Percentiles rank a stretch among this genome's conserved stretches.
Evolutionary conservation across 2,329 filamentous ascomycete genomes (phyloP).

Genomic region (Bipolaris victoriae): DNA sequence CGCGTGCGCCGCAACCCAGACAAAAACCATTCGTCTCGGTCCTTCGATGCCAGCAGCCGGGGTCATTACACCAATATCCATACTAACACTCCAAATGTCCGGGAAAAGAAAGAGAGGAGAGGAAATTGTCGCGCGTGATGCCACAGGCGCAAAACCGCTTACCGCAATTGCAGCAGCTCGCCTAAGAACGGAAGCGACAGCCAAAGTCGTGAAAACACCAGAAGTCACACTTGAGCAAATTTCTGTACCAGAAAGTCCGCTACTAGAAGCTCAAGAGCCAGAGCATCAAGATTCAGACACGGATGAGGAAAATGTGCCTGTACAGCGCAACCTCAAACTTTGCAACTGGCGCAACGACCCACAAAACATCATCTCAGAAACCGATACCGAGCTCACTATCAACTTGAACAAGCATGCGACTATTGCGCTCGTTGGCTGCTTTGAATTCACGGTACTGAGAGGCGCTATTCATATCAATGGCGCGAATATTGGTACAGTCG

Average conservation of each 20-base stretch:
- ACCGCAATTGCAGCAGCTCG: slow-evolving; percentile 46
- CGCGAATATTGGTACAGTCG: slow-evolving; percentile 61
- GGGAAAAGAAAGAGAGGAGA: slow-evolving; percentile 41
- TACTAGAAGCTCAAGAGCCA: slow-evolving; percentile 18
- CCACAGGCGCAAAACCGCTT: slow-evolving; percentile 29
- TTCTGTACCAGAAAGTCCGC: slow-evolving; percentile 23
- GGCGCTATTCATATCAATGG: slow-evolving; percentile 72
- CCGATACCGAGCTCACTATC: slow-evolving; percentile 33
- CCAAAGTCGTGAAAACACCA: slow-evolving; percentile 15
- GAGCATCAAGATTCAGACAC: slow-evolving; percentile 29
- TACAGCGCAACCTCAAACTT: slow-evolving; percentile 34
- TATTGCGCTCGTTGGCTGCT: slow-evolving; percentile 65
- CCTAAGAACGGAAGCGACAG: slow-evolving; percentile 32
- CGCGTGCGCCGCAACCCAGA: slow-evolving; percentile 11
- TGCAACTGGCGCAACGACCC: slow-evolving; percentile 40
- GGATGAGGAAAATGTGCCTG: slow-evolving; percentile 20
- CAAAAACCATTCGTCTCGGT: slow-evolving; percentile 15
- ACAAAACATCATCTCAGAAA: slow-evolving; percentile 32
- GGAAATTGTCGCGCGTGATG: neutral
- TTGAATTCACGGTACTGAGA: slow-evolving; percentile 65
- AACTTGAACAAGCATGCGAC: slow-evolving; percentile 43
- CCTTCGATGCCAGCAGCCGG: neutral
- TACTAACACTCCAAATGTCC: slow-evolving; percentile 30
- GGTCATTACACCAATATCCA: slow-evolving; percentile 8
- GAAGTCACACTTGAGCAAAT: slow-evolving; percentile 21